phyloP scores from a whole-genome alignment of 2,329 filamentous ascomycete species.

The Hymenoscyphus fructigenus region DNA sequence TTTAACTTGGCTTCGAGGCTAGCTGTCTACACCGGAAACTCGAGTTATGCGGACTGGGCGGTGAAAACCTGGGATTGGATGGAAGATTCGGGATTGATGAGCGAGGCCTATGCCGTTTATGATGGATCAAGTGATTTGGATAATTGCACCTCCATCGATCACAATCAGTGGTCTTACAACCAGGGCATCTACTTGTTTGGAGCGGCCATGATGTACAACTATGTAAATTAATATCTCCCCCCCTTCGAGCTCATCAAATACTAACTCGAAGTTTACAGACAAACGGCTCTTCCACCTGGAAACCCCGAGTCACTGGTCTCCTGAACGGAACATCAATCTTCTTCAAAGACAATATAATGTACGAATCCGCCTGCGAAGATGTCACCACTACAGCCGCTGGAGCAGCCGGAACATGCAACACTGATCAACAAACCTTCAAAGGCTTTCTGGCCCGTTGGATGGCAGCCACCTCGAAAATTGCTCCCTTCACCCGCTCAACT shows the following conservation, averaged over 20 bases:
- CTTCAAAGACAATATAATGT: constrained; percentile 60
- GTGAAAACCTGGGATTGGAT: constrained; percentile 71
- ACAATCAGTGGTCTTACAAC: constrained; percentile 69
- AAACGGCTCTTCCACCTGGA: constrained; percentile 47
- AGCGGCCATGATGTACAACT: constrained; percentile 46
- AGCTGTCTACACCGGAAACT: constrained; percentile 73
- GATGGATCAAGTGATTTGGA: constrained; percentile 57
- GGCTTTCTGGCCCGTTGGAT: constrained; percentile 62
- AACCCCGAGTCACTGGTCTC: constrained; percentile 54
- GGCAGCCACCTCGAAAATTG: constrained; percentile 62
- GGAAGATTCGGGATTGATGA: constrained; percentile 54
- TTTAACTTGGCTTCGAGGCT: constrained; percentile 64
- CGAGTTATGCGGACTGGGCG: constrained; percentile 76
- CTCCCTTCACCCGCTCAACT: constrained; percentile 53
- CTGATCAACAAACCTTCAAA: constrained; percentile 63
- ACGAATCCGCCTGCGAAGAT: constrained; percentile 62
- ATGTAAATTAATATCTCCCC: constrained; percentile 41
- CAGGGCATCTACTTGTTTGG: constrained; percentile 64
- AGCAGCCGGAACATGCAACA: constrained; percentile 54
- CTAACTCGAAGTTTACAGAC: constrained; percentile 23
- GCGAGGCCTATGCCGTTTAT: constrained; percentile 52
- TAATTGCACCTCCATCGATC: constrained; percentile 58
- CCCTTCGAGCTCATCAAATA: constrained; percentile 10
- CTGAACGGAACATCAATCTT: constrained; percentile 53
- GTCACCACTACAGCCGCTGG: neutral